phyloP scores from a whole-genome alignment of 495 filamentous ascomycete genomes.

The Xanthoparmelia taractica region DNA sequence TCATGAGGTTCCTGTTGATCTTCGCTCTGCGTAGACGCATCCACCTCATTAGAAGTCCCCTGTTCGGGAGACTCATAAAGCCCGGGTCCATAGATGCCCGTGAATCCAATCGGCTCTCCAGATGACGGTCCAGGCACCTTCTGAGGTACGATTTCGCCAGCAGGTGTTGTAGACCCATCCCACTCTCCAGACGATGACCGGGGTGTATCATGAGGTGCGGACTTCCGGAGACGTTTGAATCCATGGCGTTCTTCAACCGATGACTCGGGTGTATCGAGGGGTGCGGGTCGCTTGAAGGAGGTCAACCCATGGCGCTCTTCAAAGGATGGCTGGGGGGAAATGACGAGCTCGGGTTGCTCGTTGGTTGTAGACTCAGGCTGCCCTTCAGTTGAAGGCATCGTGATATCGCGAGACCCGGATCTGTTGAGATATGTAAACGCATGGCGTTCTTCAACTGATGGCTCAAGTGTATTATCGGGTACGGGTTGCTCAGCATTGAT shows the following conservation, averaged over 20 bases:
- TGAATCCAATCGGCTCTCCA: not conserved
- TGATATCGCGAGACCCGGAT: not conserved
- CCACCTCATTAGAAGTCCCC: not conserved
- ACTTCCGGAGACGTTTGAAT: not conserved
- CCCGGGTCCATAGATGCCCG: not conserved
- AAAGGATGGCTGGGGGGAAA: not conserved
- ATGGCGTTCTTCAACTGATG: not conserved
- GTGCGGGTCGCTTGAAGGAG: not conserved
- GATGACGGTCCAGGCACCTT: not conserved
- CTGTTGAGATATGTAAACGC: not conserved
- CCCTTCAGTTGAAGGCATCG: not conserved
- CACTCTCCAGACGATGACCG: not conserved
- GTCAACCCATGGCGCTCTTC: not conserved
- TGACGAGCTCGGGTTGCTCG: no score
- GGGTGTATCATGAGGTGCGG: not conserved
- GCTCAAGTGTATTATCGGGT: not conserved
- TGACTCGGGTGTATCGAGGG: not conserved
- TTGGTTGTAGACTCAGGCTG: not conserved
- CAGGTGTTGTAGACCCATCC: not conserved
- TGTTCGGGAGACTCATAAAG: not conserved
- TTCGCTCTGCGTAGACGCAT: not conserved
- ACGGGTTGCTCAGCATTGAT: not conserved
- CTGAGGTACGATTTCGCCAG: no score
- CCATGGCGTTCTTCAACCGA: not conserved
- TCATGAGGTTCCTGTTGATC: not conserved